phyloP scores from a whole-genome alignment of 345 rosid species.

The Streptanthus diversifolius region DNA sequence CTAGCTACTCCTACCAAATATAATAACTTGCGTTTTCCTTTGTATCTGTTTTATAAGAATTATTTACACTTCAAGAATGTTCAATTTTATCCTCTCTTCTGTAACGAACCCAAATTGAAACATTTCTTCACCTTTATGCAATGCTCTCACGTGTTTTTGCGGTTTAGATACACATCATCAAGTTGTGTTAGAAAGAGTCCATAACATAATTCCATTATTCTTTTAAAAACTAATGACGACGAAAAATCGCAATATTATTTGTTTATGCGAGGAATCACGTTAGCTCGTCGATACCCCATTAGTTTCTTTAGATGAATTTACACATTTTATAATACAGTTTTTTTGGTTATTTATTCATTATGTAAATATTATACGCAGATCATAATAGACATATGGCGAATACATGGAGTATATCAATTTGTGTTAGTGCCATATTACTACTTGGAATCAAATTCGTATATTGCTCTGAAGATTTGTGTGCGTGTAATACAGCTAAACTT shows the following conservation, averaged over 20 bases:
- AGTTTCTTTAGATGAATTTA: background rate
- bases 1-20: slow-evolving; percentile 15
- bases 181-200: background rate
- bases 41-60: background rate
- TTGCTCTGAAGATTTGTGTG: background rate
- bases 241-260: background rate
- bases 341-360: background rate
- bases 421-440: background rate
- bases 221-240: background rate
- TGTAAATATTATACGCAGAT: background rate
- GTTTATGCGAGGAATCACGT: background rate
- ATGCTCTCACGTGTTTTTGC: background rate
- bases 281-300: slow-evolving; percentile 20
- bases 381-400: background rate
- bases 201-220: background rate
- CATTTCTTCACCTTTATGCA: background rate
- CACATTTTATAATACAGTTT: background rate
- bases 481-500: background rate
- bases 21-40: background rate
- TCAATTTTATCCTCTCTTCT: background rate
- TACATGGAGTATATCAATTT: background rate
- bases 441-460: background rate
- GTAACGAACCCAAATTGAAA: too few species aligned
- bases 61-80: background rate
- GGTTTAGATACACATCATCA: background rate